Evolutionary conservation across 2,329 filamentous ascomycete species (phyloP), one percentile per base, ranked within the genome.

Genomic region (Fusarium subglutinans): DNA sequence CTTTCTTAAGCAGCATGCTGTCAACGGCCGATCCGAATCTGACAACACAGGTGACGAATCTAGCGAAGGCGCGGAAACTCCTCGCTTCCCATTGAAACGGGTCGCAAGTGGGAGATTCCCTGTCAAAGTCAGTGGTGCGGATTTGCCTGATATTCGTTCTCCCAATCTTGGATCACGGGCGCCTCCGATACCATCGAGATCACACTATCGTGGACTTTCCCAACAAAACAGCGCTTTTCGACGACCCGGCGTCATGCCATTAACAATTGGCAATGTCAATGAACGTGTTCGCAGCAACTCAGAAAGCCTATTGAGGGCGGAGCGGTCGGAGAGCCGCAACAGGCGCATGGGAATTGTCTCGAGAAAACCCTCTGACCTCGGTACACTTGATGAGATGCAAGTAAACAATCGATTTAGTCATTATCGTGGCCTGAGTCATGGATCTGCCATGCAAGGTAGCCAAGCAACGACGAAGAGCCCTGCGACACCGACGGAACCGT

Each of bases 31-130:
- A 38, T 85, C 86, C 35, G 89, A 90, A 68, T 83, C 84, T 9
- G 90, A 91, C 66, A 87, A 87, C 35, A 87, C 86, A 4, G 87
- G 86, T 14, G 90, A 92, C 69, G 90, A 91, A 74, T 88, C 84
- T 17, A 93, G 92, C 73, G 95, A 98, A 78, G 91, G 90, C 45
- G 90, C 91, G 24, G 95, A 97, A 80, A 95, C 93, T 0, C 95
- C 94, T 14, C 92, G 94, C 38, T 90, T 92, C 63, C 89, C 88
- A 4, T 82, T 90, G 70, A 91, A 89, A 79, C 88, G 90, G 65
- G 89, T 88, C 43, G 86, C 89, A 56, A 92, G 90, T 76, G 90
- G 90, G 28, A 87, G 90, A 20, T 92, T 92, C 74, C 90, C 90
- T 5, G 89, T 92, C 77, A 92, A 91, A 77, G 92, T 94, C 58